A percentile compares a stretch with the other conserved stretches of the same genome.
phyloP scores from a whole-genome alignment of 805 yeast species.

The Kodamaea hsintzibuensis region DNA sequence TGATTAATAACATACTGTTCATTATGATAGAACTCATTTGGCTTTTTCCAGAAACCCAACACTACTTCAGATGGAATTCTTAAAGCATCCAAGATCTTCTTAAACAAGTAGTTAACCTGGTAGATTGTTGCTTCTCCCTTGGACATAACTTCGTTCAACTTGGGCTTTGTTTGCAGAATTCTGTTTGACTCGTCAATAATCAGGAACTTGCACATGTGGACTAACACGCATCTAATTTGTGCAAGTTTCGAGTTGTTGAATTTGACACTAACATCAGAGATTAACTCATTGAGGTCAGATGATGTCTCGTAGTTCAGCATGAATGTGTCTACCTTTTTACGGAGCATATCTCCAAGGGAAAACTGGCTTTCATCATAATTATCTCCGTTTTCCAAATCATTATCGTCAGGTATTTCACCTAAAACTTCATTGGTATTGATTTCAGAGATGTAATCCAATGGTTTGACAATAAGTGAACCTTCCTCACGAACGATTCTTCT shows the following conservation, averaged over 20 bases:
- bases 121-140: constrained; percentile 60
- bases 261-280: constrained; percentile 42
- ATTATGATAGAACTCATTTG: constrained; percentile 57
- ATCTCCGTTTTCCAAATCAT: constrained; percentile 2
- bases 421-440: constrained; percentile 42
- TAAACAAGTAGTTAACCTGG: constrained; percentile 77
- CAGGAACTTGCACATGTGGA: constrained; percentile 69
- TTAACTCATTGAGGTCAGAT: constrained; percentile 41
- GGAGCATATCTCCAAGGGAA: constrained; percentile 15
- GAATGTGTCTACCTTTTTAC: constrained; percentile 33
- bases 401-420: constrained; percentile 17
- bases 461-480: constrained; percentile 40
- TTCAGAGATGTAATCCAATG: constrained; percentile 42
- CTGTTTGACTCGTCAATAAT: constrained; percentile 39
- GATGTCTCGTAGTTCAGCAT: constrained; percentile 28
- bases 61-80: constrained; percentile 76
- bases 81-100: constrained; percentile 66
- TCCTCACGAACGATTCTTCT: constrained; percentile 50
- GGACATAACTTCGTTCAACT: constrained; percentile 43
- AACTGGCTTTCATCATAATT: constrained; percentile 10
- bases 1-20: constrained; percentile 67
- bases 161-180: constrained; percentile 40
- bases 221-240: constrained; percentile 58
- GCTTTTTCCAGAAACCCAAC: constrained; percentile 80
- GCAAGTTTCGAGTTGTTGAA: constrained; percentile 44